Evolutionary conservation across 2,329 filamentous ascomycete genomes (phyloP), one percentile per base, ranked within the genome.

Genomic region (Arthrobotrys sinensis): DNA sequence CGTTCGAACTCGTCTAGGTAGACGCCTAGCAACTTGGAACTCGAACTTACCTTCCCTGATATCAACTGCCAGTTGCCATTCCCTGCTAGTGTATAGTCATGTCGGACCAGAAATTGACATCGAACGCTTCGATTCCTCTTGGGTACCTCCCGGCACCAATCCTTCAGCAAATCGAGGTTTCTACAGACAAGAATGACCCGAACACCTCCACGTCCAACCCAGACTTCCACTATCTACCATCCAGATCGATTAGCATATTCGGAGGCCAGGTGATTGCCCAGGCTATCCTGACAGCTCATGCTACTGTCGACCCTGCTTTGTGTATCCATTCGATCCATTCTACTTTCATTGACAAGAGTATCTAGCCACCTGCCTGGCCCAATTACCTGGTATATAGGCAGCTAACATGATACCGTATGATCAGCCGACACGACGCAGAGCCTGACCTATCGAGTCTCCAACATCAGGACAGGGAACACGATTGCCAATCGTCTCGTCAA

Each of bases 281-380:
- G 14, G 50, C 66, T 45, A 77, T 77, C 48, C 50, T 71, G 7
- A 50, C 66, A 5, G 52, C 60, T 16, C 36, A 71, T 38, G 50
- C 73, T 24, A 71, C 73, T 8, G 43, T 77, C 10, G 24, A 68
- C 6, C 52, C 65, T 16, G 43, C 12, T 3, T 16, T 77, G 4
- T 21, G 24, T 11, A 71, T 77, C 14, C 73, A 71, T 40, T 50
- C 65, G 11, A 60, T 77, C 32, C 73, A 77, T 24, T 57, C 50
- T 6, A 71, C 43, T n/a, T 77, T 77, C 32, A 71, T 77, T 45
- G 73, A 77, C 40, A 53, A 34, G 43, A 77, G 73, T 77, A 73
- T 46, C 4, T 2, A 40, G 16, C 24, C 38, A n/a, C 11, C 40
- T 46, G 36, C 36, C 12, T 32, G n/a, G 45, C 57, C 8, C 16